These are phyloP conservation scores for Rhynchospora tenuis DNA, from an alignment of 176 grass and related monocot species.

Conservation along the genomic window DNA sequence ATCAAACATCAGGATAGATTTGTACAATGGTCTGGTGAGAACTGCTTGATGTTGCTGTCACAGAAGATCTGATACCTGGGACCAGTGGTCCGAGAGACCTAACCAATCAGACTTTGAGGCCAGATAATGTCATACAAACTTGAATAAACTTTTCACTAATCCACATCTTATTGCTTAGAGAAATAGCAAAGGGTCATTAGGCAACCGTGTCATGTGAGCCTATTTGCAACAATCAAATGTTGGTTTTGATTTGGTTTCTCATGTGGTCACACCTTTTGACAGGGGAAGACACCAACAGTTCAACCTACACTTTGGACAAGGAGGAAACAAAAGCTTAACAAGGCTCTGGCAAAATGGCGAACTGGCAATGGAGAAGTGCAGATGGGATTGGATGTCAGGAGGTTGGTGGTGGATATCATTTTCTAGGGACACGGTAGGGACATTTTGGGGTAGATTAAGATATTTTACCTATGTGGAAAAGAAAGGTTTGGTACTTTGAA, in stretches of 20 bases:
- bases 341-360: neutral
- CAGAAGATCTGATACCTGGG: slow-evolving; percentile 8
- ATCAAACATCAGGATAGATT: neutral
- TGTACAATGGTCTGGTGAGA: neutral
- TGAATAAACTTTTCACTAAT: slow-evolving; percentile 6
- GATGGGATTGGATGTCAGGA: slow-evolving; percentile 8
- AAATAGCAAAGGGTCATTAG: slow-evolving; percentile 12
- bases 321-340: slow-evolving; percentile 10
- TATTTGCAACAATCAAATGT: slow-evolving; percentile 10
- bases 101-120: neutral
- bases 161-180: neutral
- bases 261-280: slow-evolving; percentile 15
- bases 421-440: slow-evolving; percentile 14
- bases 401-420: slow-evolving; percentile 20
- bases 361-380: slow-evolving; percentile 6
- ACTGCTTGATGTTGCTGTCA: neutral
- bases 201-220: slow-evolving; percentile 17
- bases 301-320: slow-evolving; percentile 21
- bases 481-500: neutral
- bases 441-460: slow-evolving; percentile 9
- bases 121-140: neutral
- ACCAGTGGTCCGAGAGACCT: slow-evolving; percentile 19
- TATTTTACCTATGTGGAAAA: slow-evolving; percentile 12
- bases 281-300: slow-evolving; percentile 20
- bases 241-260: slow-evolving; percentile 8